These are phyloP conservation scores for Cytospora chrysosperma DNA, from an alignment of 2,329 filamentous ascomycete genomes.

Conservation along the genomic window DNA sequence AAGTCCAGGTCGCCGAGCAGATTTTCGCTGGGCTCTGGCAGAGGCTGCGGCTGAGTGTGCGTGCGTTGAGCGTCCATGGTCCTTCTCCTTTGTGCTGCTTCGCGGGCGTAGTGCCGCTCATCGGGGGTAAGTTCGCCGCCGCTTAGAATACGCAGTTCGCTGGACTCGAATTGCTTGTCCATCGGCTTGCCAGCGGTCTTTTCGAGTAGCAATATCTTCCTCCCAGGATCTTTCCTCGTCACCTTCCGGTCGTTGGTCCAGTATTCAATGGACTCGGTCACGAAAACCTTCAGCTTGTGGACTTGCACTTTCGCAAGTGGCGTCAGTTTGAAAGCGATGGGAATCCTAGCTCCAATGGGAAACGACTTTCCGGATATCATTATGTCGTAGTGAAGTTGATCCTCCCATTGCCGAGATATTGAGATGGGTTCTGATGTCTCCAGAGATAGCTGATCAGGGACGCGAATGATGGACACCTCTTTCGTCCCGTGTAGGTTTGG, in stretches of 20 bases:
- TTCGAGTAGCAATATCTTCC: slow-evolving; percentile 84
- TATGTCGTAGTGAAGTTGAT: slow-evolving; percentile 93
- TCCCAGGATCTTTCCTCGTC: slow-evolving; percentile 77
- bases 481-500: slow-evolving; percentile 80
- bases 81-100: slow-evolving; percentile 47
- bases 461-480: slow-evolving; percentile 79
- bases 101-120: slow-evolving; percentile 48
- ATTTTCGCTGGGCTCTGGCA: slow-evolving; percentile 62
- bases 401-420: slow-evolving; percentile 91
- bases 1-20: slow-evolving; percentile 77
- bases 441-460: slow-evolving; percentile 82
- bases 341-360: slow-evolving; percentile 80
- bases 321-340: slow-evolving; percentile 91
- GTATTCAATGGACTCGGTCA: slow-evolving; percentile 89
- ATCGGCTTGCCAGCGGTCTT: slow-evolving; percentile 80
- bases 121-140: slow-evolving; percentile 70
- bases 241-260: slow-evolving; percentile 84
- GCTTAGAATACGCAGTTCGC: slow-evolving; percentile 72
- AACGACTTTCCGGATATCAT: slow-evolving; percentile 96
- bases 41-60: slow-evolving; percentile 39
- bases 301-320: slow-evolving; percentile 91
- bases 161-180: slow-evolving; percentile 70
- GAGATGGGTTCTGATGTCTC: slow-evolving; percentile 93
- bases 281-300: slow-evolving; percentile 86
- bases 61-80: slow-evolving; percentile 52